Evolutionary conservation across 2,329 filamentous ascomycete species (phyloP).

Genomic region (Lecanicillium sp.): DNA sequence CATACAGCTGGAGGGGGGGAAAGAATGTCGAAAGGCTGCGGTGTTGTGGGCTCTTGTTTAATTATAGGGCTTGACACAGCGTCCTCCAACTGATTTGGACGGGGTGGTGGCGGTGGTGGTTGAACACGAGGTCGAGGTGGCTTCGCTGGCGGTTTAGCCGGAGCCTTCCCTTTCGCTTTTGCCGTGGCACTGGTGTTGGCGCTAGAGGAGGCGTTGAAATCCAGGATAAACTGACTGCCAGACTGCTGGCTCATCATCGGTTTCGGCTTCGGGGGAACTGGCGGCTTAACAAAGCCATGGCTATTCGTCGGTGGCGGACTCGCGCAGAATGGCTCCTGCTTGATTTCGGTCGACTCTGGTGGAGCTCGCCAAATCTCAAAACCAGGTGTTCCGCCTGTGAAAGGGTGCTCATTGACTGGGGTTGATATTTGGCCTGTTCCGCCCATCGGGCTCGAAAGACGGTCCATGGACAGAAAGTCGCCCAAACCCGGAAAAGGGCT

Average conservation of each 20-base stretch:
- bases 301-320: slow-evolving; percentile 5
- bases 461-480: not conserved
- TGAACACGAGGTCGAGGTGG: slow-evolving; percentile 12
- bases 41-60: slow-evolving; percentile 23
- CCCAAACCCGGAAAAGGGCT: too few relatives aligned
- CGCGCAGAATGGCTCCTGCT: slow-evolving; percentile 4
- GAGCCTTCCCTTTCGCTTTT: slow-evolving; percentile 26
- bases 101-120: slow-evolving; percentile 8
- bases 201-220: slow-evolving; percentile 20
- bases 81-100: not conserved
- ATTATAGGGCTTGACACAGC: slow-evolving; percentile 16
- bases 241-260: slow-evolving; percentile 21
- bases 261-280: slow-evolving; percentile 31
- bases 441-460: slow-evolving; percentile 5
- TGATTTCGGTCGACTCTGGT: not conserved
- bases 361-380: slow-evolving; percentile 7
- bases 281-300: slow-evolving; percentile 28
- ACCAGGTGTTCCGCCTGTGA: slow-evolving; percentile 3
- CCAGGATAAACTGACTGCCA: slow-evolving; percentile 28
- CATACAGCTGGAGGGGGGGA: slow-evolving; percentile 20
- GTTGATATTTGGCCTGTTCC: not conserved
- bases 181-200: slow-evolving; percentile 2
- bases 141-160: slow-evolving; percentile 19
- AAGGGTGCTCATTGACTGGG: not conserved
- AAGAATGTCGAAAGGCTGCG: slow-evolving; percentile 18